These are phyloP conservation scores for Cryomyces minteri DNA, from an alignment of 495 filamentous ascomycete species.

Conservation along the genomic window DNA sequence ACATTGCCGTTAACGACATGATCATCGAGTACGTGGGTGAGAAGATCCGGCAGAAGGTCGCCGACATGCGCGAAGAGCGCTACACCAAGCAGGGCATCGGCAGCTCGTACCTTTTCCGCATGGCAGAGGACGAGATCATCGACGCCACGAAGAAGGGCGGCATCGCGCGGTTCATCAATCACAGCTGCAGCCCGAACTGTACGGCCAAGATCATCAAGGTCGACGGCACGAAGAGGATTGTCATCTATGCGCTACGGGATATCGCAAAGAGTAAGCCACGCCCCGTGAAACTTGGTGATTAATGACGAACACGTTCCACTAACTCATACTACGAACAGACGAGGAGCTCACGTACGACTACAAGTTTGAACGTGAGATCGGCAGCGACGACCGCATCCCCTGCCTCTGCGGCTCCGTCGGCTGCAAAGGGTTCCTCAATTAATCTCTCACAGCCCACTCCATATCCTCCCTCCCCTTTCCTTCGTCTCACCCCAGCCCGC, in stretches of 20 bases:
- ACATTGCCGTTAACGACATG: slow-evolving; percentile 95
- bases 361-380: slow-evolving; percentile 96
- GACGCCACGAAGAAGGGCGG: slow-evolving; percentile 97
- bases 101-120: slow-evolving; percentile 93
- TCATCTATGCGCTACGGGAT: slow-evolving; percentile 92
- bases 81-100: slow-evolving; percentile 96
- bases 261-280: slow-evolving; percentile 75
- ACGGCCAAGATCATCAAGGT: slow-evolving; percentile 99
- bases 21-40: slow-evolving; percentile 99
- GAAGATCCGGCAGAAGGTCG: slow-evolving; percentile 88
- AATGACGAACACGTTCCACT: background rate
- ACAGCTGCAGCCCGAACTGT: slow-evolving; percentile 94
- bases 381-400: slow-evolving; percentile 84
- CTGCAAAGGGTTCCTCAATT: slow-evolving; percentile 98
- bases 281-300: background rate
- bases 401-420: slow-evolving; percentile 89
- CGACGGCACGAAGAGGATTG: slow-evolving; percentile 96
- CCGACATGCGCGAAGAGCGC: slow-evolving; percentile 75
- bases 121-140: slow-evolving; percentile 93
- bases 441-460: no score
- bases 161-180: slow-evolving; percentile 97
- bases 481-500: no score
- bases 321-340: slow-evolving; percentile 33
- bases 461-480: no score
- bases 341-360: slow-evolving; percentile 99